Percentiles rank a stretch among this genome's conserved stretches.
Conservation (phyloP, 2,329 filamentous ascomycete genomes). For the Ophiosphaerella herpotricha region DNA sequence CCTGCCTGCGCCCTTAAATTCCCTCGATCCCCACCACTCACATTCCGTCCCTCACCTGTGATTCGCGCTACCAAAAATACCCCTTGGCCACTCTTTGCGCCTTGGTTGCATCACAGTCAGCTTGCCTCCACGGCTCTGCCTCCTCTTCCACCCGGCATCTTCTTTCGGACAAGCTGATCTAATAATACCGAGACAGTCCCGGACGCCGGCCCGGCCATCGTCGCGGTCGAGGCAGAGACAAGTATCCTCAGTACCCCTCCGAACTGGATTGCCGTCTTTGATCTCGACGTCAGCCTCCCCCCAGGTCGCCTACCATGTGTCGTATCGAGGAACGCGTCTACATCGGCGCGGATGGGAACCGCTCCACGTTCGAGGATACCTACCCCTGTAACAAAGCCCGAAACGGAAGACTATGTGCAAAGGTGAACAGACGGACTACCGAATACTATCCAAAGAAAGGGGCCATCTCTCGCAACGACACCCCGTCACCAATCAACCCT, state of each 20-base stretch:
- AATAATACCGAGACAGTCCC: slow-evolving; percentile 11
- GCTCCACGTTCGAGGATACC: slow-evolving; percentile 28
- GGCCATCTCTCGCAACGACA: slow-evolving; percentile 25
- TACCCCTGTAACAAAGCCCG: slow-evolving; percentile 31
- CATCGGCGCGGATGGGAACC: slow-evolving; percentile 28
- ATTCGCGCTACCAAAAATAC: not conserved
- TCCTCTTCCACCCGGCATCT: slow-evolving; percentile 25
- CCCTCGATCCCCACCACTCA: slow-evolving; percentile 5
- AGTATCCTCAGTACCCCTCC: not conserved
- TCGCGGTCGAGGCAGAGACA: slow-evolving; percentile 15
- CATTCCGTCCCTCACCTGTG: not conserved
- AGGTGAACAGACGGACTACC: slow-evolving; percentile 25
- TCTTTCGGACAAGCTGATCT: slow-evolving; percentile 23
- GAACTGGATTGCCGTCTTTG: too few relatives aligned
- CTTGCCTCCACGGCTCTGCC: slow-evolving; percentile 7
- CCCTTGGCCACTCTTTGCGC: not conserved
- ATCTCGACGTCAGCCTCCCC: not conserved
- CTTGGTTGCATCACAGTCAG: slow-evolving; percentile 4
- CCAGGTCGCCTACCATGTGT: slow-evolving; percentile 31
- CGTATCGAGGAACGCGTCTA: slow-evolving; percentile 39
- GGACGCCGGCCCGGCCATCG: slow-evolving; percentile 15
- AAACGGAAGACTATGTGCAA: slow-evolving; percentile 27
- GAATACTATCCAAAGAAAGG: slow-evolving; percentile 27
- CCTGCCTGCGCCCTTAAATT: slow-evolving; percentile 27
- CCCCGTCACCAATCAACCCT: slow-evolving; percentile 38